Percentiles rank a stretch among this genome's conserved stretches.
These are phyloP conservation scores for Microdochium paspali DNA, from an alignment of 2,329 filamentous ascomycete species.

Conservation along the genomic window DNA sequence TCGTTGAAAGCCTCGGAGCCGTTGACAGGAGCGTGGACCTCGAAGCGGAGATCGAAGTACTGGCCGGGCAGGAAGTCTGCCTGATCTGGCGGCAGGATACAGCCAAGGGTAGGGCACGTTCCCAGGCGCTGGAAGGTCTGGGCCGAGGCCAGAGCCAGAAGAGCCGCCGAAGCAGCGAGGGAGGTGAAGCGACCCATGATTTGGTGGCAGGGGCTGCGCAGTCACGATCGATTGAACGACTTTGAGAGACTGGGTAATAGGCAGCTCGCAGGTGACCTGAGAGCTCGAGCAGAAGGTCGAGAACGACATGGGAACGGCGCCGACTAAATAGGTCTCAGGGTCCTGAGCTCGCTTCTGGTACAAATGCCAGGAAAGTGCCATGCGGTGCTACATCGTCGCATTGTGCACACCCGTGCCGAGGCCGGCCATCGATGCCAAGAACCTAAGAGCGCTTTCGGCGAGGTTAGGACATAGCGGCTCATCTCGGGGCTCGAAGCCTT, in stretches of 20 bases:
- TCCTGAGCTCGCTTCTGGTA: background rate
- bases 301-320: background rate
- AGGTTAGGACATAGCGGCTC: background rate
- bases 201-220: background rate
- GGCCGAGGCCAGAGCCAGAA: slow-evolving; percentile 25
- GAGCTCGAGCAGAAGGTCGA: background rate
- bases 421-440: background rate
- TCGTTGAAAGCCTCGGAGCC: slow-evolving; percentile 68
- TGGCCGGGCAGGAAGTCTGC: slow-evolving; percentile 78
- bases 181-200: background rate
- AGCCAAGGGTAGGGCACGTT: slow-evolving; percentile 48
- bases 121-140: slow-evolving; percentile 53
- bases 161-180: background rate
- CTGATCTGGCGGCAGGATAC: slow-evolving; percentile 52
- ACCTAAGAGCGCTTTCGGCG: no score
- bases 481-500: background rate
- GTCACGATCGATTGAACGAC: slow-evolving; percentile 1
- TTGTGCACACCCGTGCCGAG: background rate
- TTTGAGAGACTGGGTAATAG: background rate
- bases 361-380: background rate
- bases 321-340: background rate
- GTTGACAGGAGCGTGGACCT: slow-evolving; percentile 74
- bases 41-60: slow-evolving; percentile 74
- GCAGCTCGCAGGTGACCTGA: background rate
- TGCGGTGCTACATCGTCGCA: background rate